Percentiles rank a stretch among this genome's conserved stretches.
Evolutionary conservation across 306 rosid species (phyloP).

Genomic region (Abrus pulchellus): DNA sequence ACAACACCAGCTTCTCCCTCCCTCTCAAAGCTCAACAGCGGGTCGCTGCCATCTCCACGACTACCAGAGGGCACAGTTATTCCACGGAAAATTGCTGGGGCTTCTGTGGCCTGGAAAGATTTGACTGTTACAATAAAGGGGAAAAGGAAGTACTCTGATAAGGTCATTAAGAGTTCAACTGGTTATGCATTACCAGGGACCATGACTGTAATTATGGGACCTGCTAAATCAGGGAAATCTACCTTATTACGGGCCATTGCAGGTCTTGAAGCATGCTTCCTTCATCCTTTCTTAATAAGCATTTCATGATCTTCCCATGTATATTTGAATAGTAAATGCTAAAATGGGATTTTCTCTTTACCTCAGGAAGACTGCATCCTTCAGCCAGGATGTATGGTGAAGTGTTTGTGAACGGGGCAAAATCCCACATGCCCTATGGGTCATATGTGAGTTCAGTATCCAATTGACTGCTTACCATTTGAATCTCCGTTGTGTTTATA

Average conservation of each 20-base stretch:
- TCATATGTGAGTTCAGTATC: slow-evolving; percentile 78
- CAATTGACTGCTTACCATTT: slow-evolving; percentile 30
- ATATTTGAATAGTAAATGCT: slow-evolving; percentile 48
- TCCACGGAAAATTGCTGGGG: slow-evolving; percentile 83
- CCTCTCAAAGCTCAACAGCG: slow-evolving; percentile 89
- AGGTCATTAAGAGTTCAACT: slow-evolving; percentile 93
- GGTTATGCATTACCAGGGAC: slow-evolving; percentile 98
- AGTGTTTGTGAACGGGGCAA: slow-evolving; percentile 87
- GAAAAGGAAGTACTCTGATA: slow-evolving; percentile 93
- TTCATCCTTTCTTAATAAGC: slow-evolving; percentile 33
- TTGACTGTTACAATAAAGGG: slow-evolving; percentile 92
- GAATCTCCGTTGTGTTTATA: slow-evolving; percentile 26
- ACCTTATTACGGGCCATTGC: slow-evolving; percentile 88
- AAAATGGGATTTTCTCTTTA: slow-evolving; percentile 41
- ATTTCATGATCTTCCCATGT: slow-evolving; percentile 38
- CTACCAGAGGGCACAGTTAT: slow-evolving; percentile 73
- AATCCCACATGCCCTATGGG: slow-evolving; percentile 79
- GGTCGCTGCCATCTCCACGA: slow-evolving; percentile 89
- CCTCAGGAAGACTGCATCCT: slow-evolving; percentile 83
- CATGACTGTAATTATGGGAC: slow-evolving; percentile 98
- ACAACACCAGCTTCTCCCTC: slow-evolving; percentile 92
- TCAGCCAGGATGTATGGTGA: slow-evolving; percentile 92
- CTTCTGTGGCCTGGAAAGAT: slow-evolving; percentile 95
- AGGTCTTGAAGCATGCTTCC: slow-evolving; percentile 63
- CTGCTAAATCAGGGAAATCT: slow-evolving; percentile 95